Conservation (phyloP, 331 rosid species). For the Malus hybrid region DNA sequence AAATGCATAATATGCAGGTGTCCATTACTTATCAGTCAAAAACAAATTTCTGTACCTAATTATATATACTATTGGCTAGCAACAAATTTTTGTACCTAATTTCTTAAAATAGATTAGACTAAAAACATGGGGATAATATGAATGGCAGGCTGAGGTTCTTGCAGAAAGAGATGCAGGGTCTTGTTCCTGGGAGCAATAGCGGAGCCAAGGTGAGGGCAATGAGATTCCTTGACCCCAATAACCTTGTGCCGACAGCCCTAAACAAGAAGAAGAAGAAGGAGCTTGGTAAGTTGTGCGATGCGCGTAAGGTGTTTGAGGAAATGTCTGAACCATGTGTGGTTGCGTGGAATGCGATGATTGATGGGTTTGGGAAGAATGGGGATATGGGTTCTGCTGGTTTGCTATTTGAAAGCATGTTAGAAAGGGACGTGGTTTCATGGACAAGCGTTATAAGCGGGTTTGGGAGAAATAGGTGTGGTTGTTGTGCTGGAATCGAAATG, state of each 20-base stretch:
- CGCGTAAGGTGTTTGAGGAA: slow-evolving; percentile 60
- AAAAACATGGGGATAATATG: too few relatives aligned
- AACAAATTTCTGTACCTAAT: background rate
- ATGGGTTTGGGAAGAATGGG: slow-evolving; percentile 50
- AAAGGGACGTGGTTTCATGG: slow-evolving; percentile 61
- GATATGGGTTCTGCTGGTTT: slow-evolving; percentile 45
- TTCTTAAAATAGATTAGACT: too few relatives aligned
- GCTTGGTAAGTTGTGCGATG: too few relatives aligned
- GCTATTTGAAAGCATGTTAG: slow-evolving; percentile 34
- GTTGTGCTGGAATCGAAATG: slow-evolving; percentile 40
- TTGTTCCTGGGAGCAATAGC: too few relatives aligned
- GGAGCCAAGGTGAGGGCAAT: too few relatives aligned
- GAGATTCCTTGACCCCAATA: too few relatives aligned
- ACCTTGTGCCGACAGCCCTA: too few relatives aligned
- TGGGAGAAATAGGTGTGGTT: slow-evolving; percentile 26
- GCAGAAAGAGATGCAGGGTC: slow-evolving; percentile 15
- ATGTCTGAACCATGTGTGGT: slow-evolving; percentile 40
- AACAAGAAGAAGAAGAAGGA: too few relatives aligned
- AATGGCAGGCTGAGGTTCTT: too few relatives aligned
- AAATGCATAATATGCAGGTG: background rate
- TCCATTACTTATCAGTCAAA: background rate
- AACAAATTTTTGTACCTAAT: background rate
- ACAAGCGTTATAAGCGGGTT: slow-evolving; percentile 24
- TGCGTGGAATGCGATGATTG: slow-evolving; percentile 56
- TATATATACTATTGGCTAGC: background rate